A percentile compares a stretch with the other conserved stretches of the same genome.
Conservation (phyloP, 1,284 basidiomycete genomes). For the Ganoderma lingzhi region DNA sequence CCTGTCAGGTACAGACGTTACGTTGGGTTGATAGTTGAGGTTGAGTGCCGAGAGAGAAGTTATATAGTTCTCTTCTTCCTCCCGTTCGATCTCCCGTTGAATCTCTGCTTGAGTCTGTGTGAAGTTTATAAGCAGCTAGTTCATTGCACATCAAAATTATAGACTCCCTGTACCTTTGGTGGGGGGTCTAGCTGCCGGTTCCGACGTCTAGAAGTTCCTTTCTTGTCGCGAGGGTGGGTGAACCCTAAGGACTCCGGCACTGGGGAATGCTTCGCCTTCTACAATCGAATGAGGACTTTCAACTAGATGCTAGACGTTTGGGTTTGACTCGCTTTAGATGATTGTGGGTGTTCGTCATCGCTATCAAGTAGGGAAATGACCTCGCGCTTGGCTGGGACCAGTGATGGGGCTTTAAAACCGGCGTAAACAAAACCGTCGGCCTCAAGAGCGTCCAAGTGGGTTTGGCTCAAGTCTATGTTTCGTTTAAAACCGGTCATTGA, state of each 20-base stretch:
- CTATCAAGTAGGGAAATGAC: neutral
- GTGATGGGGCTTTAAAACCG: slow-evolving; percentile 19
- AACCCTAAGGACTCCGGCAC: neutral
- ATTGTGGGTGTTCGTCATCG: neutral
- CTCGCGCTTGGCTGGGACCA: neutral
- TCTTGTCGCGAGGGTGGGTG: neutral
- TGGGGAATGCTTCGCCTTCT: neutral
- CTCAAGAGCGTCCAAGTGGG: neutral
- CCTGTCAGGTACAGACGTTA: neutral
- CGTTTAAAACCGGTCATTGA: neutral
- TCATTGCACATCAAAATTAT: neutral
- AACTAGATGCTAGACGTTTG: neutral
- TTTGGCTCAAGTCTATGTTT: neutral
- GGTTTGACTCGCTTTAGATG: neutral
- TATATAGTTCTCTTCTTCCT: slow-evolving; percentile 14
- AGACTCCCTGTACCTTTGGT: neutral
- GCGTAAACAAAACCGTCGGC: slow-evolving; percentile 19
- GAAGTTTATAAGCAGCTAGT: neutral
- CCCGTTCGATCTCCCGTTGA: slow-evolving; percentile 6
- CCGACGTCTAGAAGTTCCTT: neutral
- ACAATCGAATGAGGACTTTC: no score
- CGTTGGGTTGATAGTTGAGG: slow-evolving; percentile 14
- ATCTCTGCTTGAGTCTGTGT: neutral
- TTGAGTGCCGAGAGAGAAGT: slow-evolving; percentile 15
- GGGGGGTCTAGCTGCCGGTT: neutral